phyloP scores from a whole-genome alignment of 2,329 filamentous ascomycete species.

The Fusarium sp. region DNA sequence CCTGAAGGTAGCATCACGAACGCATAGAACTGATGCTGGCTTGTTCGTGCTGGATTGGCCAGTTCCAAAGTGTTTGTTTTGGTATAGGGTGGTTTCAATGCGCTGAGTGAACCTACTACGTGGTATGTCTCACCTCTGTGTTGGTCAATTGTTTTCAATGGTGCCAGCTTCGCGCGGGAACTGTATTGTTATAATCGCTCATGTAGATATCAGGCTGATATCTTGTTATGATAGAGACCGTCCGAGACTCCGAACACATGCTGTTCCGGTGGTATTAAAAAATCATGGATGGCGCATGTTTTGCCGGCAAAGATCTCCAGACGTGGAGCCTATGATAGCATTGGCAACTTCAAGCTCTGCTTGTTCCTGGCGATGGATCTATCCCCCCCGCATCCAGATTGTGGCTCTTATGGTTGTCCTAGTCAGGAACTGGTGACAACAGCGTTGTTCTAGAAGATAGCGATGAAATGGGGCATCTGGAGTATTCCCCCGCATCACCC shows the following conservation, averaged over 20 bases:
- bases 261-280: neutral
- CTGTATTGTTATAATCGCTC: neutral
- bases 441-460: conserved; percentile 44
- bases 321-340: conserved; percentile 36
- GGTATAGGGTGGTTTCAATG: conserved; percentile 24
- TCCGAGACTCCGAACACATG: neutral
- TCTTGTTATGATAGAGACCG: too few relatives aligned
- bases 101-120: neutral
- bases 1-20: conserved; percentile 37
- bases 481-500: conserved; percentile 47
- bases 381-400: conserved; percentile 36
- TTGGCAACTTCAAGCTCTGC: conserved; percentile 27
- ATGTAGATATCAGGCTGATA: neutral
- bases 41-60: conserved; percentile 4
- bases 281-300: conserved; percentile 10
- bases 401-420: conserved; percentile 36
- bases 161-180: neutral
- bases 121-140: neutral
- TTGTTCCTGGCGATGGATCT: conserved; percentile 40
- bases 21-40: conserved; percentile 20
- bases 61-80: neutral
- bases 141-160: neutral
- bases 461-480: conserved; percentile 47
- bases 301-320: conserved; percentile 10
- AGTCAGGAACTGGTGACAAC: conserved; percentile 46